These are phyloP conservation scores for Fusarium haematococcum DNA, from an alignment of 2,329 filamentous ascomycete genomes.

Conservation along the genomic window DNA sequence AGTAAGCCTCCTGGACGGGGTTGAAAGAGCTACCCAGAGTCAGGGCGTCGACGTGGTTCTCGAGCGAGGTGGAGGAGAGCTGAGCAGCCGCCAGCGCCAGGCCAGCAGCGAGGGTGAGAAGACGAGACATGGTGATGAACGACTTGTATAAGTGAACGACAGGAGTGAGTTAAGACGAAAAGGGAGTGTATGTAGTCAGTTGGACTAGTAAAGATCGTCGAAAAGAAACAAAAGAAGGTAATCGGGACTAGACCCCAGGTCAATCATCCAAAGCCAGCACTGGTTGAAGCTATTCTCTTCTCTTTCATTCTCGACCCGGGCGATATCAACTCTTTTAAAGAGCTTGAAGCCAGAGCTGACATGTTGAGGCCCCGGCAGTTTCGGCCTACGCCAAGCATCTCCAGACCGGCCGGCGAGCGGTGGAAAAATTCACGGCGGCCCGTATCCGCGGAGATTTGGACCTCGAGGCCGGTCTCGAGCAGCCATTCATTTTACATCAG, in stretches of 20 bases:
- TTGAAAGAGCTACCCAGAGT: slow-evolving; percentile 65
- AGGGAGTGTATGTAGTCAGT: slow-evolving; percentile 29
- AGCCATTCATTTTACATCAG: slow-evolving; percentile 37
- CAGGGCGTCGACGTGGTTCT: slow-evolving; percentile 55
- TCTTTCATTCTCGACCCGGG: neutral
- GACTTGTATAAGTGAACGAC: slow-evolving; percentile 14
- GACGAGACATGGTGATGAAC: slow-evolving; percentile 36
- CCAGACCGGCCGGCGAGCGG: slow-evolving; percentile 19
- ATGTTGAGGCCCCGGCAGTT: slow-evolving; percentile 5
- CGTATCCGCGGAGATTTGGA: slow-evolving; percentile 14
- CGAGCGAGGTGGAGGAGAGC: slow-evolving; percentile 42
- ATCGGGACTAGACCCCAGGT: slow-evolving; percentile 38
- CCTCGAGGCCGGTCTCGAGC: slow-evolving; percentile 2
- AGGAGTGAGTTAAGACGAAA: slow-evolving; percentile 11
- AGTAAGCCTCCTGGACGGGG: slow-evolving; percentile 70
- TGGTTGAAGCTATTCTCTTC: slow-evolving; percentile 31
- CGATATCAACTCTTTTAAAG: slow-evolving; percentile 33
- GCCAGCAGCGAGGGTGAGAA: slow-evolving; percentile 41
- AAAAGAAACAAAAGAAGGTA: slow-evolving; percentile 41
- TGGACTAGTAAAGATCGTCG: slow-evolving; percentile 35
- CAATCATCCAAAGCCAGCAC: slow-evolving; percentile 32
- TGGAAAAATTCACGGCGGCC: slow-evolving; percentile 33
- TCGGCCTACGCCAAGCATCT: slow-evolving; percentile 23
- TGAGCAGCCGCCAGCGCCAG: slow-evolving; percentile 44
- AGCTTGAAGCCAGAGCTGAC: neutral